Conservation (phyloP, 2,329 filamentous ascomycete genomes). For the Fonsecaea pedrosoi region DNA sequence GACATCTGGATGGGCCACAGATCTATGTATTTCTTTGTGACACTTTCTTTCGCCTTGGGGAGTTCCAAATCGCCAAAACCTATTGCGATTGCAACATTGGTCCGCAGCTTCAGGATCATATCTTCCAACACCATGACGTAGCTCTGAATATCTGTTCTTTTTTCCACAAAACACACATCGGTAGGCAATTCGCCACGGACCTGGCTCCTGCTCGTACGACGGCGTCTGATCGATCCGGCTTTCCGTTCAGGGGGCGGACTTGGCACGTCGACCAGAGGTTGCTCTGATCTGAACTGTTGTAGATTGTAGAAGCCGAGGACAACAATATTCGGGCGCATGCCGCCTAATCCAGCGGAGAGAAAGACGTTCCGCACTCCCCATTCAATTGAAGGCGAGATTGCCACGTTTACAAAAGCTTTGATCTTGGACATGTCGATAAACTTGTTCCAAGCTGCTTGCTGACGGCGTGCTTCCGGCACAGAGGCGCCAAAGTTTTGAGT, state of each 20-base stretch:
- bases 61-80: slow-evolving; percentile 79
- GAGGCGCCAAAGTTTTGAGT: slow-evolving; percentile 79
- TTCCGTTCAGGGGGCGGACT: slow-evolving; percentile 48
- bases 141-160: slow-evolving; percentile 70
- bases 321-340: slow-evolving; percentile 88
- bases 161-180: slow-evolving; percentile 71
- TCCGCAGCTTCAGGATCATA: slow-evolving; percentile 74
- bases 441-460: slow-evolving; percentile 82
- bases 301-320: slow-evolving; percentile 81
- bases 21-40: slow-evolving; percentile 80
- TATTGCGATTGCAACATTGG: slow-evolving; percentile 84
- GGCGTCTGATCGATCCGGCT: slow-evolving; percentile 23
- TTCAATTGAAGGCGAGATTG: slow-evolving; percentile 79
- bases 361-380: slow-evolving; percentile 87
- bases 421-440: slow-evolving; percentile 86
- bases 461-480: slow-evolving; percentile 79
- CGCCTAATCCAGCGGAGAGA: slow-evolving; percentile 78
- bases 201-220: slow-evolving; percentile 33
- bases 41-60: slow-evolving; percentile 64
- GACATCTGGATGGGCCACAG: slow-evolving; percentile 96
- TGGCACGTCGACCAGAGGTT: slow-evolving; percentile 64
- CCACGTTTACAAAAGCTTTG: slow-evolving; percentile 87
- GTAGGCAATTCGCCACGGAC: slow-evolving; percentile 69
- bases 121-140: slow-evolving; percentile 87
- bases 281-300: slow-evolving; percentile 71